phyloP scores from a whole-genome alignment of 2,329 filamentous ascomycete genomes.

The Fusarium vanettenii region DNA sequence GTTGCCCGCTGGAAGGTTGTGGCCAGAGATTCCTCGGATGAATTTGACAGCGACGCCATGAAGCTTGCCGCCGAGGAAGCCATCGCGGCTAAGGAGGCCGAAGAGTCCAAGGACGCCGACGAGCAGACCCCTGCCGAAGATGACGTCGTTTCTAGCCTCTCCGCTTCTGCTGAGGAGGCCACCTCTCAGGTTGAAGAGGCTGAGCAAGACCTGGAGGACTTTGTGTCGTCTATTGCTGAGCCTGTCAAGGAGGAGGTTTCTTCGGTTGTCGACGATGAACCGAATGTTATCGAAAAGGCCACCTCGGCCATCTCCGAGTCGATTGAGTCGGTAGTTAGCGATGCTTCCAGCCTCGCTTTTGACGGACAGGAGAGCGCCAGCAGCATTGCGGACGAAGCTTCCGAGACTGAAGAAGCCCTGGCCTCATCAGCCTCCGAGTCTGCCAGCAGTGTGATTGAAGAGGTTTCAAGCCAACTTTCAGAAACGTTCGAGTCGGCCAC shows the following conservation, averaged over 20 bases:
- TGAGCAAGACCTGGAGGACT: constrained; percentile 36
- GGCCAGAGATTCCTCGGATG: constrained; percentile 77
- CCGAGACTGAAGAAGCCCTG: constrained; percentile 25
- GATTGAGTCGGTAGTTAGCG: constrained; percentile 18
- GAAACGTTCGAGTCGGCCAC: constrained; percentile 35
- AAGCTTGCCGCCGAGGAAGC: constrained; percentile 64
- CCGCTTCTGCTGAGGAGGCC: constrained; percentile 18
- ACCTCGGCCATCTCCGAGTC: constrained; percentile 21
- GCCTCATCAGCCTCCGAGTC: constrained; percentile 38
- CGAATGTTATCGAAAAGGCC: constrained; percentile 28
- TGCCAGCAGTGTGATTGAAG: constrained; percentile 28
- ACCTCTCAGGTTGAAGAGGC: constrained; percentile 22
- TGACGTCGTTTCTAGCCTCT: constrained; percentile 29
- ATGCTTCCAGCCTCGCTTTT: constrained; percentile 28
- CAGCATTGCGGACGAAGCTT: constrained; percentile 28
- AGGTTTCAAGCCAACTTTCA: constrained; percentile 35
- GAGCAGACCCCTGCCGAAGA: constrained; percentile 46
- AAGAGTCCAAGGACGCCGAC: constrained; percentile 29
- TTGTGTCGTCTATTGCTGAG: constrained; percentile 34
- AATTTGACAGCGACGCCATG: constrained; percentile 79
- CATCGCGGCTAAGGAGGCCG: constrained; percentile 37
- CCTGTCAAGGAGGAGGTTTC: constrained; percentile 19
- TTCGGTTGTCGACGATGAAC: constrained; percentile 14
- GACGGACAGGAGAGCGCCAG: constrained; percentile 25
- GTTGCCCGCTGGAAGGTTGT: constrained; percentile 86